phyloP scores from a whole-genome alignment of 257 asterid genomes.

The Ocimum tenuiflorum region DNA sequence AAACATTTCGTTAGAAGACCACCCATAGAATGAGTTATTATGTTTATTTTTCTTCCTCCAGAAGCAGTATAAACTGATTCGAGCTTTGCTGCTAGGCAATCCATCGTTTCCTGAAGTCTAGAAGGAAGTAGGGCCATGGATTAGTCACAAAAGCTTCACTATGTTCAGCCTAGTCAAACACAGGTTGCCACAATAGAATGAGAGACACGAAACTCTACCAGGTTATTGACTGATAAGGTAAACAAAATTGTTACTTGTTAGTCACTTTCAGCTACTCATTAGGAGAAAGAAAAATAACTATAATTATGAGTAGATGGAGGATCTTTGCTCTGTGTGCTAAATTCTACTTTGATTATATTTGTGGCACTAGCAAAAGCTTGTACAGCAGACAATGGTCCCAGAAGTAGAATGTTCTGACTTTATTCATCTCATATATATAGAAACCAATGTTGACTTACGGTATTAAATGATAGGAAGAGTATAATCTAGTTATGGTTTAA shows the following conservation, averaged over 20 bases:
- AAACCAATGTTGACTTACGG: neutral
- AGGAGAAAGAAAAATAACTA: neutral
- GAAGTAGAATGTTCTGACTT: neutral
- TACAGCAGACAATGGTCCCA: neutral
- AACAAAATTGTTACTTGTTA: neutral
- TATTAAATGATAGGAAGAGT: too few species aligned
- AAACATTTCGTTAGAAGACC: slow-evolving; percentile 92
- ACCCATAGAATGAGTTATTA: slow-evolving; percentile 96
- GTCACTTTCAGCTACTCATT: neutral
- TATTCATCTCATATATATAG: neutral
- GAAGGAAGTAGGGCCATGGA: slow-evolving; percentile 11
- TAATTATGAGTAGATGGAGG: neutral
- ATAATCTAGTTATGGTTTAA: neutral
- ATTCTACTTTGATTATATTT: neutral
- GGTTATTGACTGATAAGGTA: neutral
- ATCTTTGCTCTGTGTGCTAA: neutral
- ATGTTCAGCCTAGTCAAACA: neutral
- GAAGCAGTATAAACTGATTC: slow-evolving; percentile 74
- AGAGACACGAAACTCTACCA: neutral
- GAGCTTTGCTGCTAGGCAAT: slow-evolving; percentile 62
- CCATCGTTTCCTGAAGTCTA: slow-evolving; percentile 75
- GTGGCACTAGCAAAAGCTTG: neutral
- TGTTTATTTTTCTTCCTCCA: slow-evolving; percentile 82
- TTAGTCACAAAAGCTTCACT: slow-evolving; percentile 1
- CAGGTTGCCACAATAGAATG: neutral